Evolutionary conservation across 768 basidiomycete species (phyloP), one percentile per base, ranked within the genome.

Genomic region (Sistotremastrum suecicum): DNA sequence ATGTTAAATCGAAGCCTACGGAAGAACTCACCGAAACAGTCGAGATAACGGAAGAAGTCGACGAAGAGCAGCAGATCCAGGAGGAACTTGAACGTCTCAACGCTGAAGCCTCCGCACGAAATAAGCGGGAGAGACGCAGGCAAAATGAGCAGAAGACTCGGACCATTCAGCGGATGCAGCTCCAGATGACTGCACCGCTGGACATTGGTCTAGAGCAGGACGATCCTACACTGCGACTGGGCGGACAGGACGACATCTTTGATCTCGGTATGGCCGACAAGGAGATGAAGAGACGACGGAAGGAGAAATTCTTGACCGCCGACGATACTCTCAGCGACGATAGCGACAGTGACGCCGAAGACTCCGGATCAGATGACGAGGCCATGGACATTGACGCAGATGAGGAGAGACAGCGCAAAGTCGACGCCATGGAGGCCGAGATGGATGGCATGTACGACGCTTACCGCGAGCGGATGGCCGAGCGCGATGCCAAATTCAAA

Each of bases 181-280:
- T 98, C 40, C 83, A 87, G 58, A 99, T 99, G 95, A 87, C 85
- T 8, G 89, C 90, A 12, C 95, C 95, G n/a, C 67, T 92, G 53
- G 95, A 97, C 54, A 91, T 98, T 51, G 92, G 91, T 59, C 62
- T 91, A 48, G 87, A 90, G 55, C 83, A 84, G 54, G 69, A 74
- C 44, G 90, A 94, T 51, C 65, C 76, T 3, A 70, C 83, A 11
- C 69, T 94, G 11, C 69, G 65, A n/a, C 58, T 74, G 28, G 86
- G 85, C 5, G 20, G 20, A 20, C 81, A 84, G 54, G 83, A 80
- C 29, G 91, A 98, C 53, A 67, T 95, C 28, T 98, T 98, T 55
- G 88, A 92, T 56, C 72, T 98, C 37, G 76, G 67, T 42, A 67
- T 71, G 39, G 74, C 78, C 4, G 78, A 82, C 58, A 65, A 60